phyloP scores from a whole-genome alignment of 148 eudicot genomes.

The Chenopodium berlandieri region DNA sequence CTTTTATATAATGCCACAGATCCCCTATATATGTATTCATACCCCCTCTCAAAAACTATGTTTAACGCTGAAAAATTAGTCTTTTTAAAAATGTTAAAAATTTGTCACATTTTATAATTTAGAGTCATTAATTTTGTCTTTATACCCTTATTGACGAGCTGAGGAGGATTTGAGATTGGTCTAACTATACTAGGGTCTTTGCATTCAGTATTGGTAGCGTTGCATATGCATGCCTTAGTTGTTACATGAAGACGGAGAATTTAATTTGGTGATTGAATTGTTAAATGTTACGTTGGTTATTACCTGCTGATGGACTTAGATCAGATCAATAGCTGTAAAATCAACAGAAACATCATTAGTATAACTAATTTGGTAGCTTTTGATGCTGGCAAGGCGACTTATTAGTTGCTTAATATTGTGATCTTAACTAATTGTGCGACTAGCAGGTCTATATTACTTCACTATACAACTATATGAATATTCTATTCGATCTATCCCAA shows the following conservation, averaged over 20 bases:
- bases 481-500: not conserved
- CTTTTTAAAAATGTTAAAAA: too few relatives aligned
- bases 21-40: too few relatives aligned
- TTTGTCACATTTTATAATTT: too few relatives aligned
- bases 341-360: not conserved
- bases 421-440: not conserved
- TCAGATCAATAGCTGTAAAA: constrained; percentile 1
- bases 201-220: too few relatives aligned
- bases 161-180: too few relatives aligned
- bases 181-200: too few relatives aligned
- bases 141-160: too few relatives aligned
- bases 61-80: too few relatives aligned
- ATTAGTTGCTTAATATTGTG: constrained; percentile 26
- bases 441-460: not conserved
- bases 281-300: not conserved
- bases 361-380: constrained; percentile 21
- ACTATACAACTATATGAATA: not conserved
- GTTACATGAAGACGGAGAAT: too few relatives aligned
- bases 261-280: not conserved
- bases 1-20: not conserved
- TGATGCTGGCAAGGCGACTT: constrained; percentile 12
- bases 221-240: too few relatives aligned
- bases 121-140: too few relatives aligned
- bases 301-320: not conserved
- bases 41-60: too few relatives aligned